Conservation (phyloP, 352 stramenopile genomes). For the Phytophthora pistaciae region DNA sequence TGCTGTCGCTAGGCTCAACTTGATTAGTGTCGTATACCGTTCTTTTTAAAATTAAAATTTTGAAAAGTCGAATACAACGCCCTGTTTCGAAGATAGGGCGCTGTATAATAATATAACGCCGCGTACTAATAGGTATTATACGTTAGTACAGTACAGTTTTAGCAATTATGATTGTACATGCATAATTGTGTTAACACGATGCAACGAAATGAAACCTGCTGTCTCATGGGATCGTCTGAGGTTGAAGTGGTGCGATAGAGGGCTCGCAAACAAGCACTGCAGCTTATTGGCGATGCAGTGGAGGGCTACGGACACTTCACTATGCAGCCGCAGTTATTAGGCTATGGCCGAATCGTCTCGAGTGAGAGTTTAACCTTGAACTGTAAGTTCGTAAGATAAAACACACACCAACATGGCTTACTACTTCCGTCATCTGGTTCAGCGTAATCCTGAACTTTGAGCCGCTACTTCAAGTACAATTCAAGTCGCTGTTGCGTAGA, state of each 20-base stretch:
- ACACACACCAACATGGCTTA: background rate
- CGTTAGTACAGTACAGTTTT: background rate
- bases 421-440: background rate
- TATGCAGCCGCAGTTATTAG: too few species aligned
- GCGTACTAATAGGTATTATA: too few species aligned
- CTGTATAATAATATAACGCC: too few species aligned
- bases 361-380: background rate
- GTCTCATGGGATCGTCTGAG: background rate
- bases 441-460: background rate
- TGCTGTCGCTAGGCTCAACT: too few species aligned
- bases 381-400: background rate
- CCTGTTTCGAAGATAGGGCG: too few species aligned
- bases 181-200: background rate
- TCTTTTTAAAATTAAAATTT: too few species aligned
- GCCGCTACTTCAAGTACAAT: background rate
- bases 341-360: too few species aligned
- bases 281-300: background rate
- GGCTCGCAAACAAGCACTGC: background rate
- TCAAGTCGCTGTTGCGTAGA: background rate
- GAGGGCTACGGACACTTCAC: too few species aligned
- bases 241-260: background rate
- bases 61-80: too few species aligned
- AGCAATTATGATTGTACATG: background rate
- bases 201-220: background rate
- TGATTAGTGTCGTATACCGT: too few species aligned